These are phyloP conservation scores for Trypanosoma theileri DNA, from an alignment of 208 protist species.

Conservation along the genomic window DNA sequence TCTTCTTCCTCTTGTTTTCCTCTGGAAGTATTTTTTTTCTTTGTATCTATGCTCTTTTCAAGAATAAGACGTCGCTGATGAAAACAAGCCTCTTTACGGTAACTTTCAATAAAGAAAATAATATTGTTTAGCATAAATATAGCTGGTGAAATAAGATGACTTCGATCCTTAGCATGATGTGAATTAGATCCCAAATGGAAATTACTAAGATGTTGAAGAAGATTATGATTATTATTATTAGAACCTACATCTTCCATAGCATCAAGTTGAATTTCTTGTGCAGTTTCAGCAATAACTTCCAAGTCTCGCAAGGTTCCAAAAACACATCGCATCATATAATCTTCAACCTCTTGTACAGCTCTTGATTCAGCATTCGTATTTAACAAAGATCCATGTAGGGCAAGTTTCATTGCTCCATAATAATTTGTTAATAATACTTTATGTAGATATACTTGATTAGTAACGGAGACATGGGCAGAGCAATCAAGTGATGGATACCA, in stretches of 20 bases:
- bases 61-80: slow-evolving; percentile 29
- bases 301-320: slow-evolving; percentile 67
- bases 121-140: slow-evolving; percentile 87
- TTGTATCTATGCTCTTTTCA: background rate
- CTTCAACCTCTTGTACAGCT: slow-evolving; percentile 56
- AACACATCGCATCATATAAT: slow-evolving; percentile 63
- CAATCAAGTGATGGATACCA: slow-evolving; percentile 80
- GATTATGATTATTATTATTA: slow-evolving; percentile 22
- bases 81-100: slow-evolving; percentile 71
- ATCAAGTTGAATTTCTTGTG: slow-evolving; percentile 53
- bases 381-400: slow-evolving; percentile 54
- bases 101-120: slow-evolving; percentile 69
- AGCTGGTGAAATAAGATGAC: slow-evolving; percentile 33
- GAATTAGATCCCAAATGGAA: slow-evolving; percentile 16
- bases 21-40: background rate
- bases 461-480: slow-evolving; percentile 74
- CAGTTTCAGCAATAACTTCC: slow-evolving; percentile 54
- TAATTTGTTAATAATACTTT: slow-evolving; percentile 76
- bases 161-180: background rate
- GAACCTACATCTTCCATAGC: slow-evolving; percentile 7
- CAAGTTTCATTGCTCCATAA: slow-evolving; percentile 75
- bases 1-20: slow-evolving; percentile 2
- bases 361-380: slow-evolving; percentile 41
- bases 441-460: slow-evolving; percentile 80
- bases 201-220: slow-evolving; percentile 8